These are phyloP conservation scores for Plantago major DNA, from an alignment of 257 asterid genomes.

Conservation along the genomic window DNA sequence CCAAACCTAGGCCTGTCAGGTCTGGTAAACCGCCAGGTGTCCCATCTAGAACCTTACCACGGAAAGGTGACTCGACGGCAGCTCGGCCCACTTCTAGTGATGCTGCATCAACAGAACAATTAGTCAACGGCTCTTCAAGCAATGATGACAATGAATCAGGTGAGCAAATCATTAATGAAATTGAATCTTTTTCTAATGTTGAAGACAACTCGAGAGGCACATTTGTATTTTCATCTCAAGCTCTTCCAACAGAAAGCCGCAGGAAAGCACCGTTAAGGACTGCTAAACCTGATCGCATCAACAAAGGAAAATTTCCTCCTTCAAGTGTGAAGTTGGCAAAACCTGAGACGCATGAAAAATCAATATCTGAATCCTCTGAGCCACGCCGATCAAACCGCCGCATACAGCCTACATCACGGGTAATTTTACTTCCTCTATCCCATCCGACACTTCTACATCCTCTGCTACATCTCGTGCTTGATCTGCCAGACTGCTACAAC, in stretches of 20 bases:
- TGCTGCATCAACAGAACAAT: conserved; percentile 30
- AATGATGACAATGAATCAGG: conserved; percentile 47
- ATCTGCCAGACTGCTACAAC: neutral
- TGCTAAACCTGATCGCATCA: conserved; percentile 44
- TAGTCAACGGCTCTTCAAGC: conserved; percentile 33
- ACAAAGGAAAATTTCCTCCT: conserved; percentile 47
- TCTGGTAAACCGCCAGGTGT: conserved; percentile 59
- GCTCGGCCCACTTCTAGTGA: conserved; percentile 36
- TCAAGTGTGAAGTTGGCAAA: conserved; percentile 40
- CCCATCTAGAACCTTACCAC: conserved; percentile 50
- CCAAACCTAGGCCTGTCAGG: conserved; percentile 43
- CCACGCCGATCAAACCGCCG: conserved; percentile 96
- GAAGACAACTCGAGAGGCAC: conserved; percentile 46
- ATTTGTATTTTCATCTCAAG: conserved; percentile 46
- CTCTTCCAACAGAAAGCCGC: conserved; percentile 30
- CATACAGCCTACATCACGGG: conserved; percentile 98
- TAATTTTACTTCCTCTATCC: conserved; percentile 20
- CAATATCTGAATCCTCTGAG: conserved; percentile 45
- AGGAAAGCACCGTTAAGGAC: conserved; percentile 44
- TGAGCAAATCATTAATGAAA: conserved; percentile 33
- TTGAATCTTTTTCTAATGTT: conserved; percentile 35
- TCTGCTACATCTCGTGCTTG: neutral
- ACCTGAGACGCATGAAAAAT: conserved; percentile 38
- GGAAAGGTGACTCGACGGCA: conserved; percentile 47
- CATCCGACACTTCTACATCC: neutral